A percentile compares a stretch with the other conserved stretches of the same genome.
These are phyloP conservation scores for Nakaseomyces kungkrabaensis DNA, from an alignment of 1,139 yeast species.

Conservation along the genomic window DNA sequence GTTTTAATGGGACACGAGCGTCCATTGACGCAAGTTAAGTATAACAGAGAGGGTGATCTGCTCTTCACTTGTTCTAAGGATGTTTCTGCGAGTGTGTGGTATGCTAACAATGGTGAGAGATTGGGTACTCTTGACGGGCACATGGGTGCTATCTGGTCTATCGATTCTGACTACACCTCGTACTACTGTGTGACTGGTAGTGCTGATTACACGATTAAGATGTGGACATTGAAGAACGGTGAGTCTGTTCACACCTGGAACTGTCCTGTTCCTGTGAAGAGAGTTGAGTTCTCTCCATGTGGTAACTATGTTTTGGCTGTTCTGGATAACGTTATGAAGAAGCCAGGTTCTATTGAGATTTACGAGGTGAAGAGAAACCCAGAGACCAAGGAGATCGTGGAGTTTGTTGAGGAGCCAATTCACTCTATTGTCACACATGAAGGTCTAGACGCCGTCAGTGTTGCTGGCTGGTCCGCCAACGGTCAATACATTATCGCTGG, in stretches of 20 bases:
- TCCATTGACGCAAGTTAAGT: constrained; percentile 84
- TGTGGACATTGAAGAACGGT: constrained; percentile 82
- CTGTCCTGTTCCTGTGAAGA: constrained; percentile 76
- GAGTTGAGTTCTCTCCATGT: constrained; percentile 78
- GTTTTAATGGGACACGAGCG: constrained; percentile 72
- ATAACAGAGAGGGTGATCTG: constrained; percentile 90
- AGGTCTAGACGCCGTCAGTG: constrained; percentile 51
- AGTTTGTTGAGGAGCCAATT: constrained; percentile 41
- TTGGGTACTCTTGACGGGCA: constrained; percentile 88
- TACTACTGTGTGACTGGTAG: constrained; percentile 76
- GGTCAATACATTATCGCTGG: constrained; percentile 73
- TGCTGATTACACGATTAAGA: constrained; percentile 76
- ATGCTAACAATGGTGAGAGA: constrained; percentile 91
- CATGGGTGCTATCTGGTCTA: constrained; percentile 91
- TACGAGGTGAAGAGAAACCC: constrained; percentile 48
- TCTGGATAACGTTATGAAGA: constrained; percentile 91
- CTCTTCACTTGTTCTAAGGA: constrained; percentile 91
- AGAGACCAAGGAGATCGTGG: constrained; percentile 28
- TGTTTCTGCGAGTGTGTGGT: constrained; percentile 85
- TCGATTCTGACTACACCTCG: constrained; percentile 70
- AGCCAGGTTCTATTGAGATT: constrained; percentile 65
- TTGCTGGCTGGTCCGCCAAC: constrained; percentile 81
- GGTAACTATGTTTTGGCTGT: constrained; percentile 62
- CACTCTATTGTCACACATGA: constrained; percentile 55
- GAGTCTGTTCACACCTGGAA: constrained; percentile 66